Percentiles rank a stretch among this genome's conserved stretches.
Conservation (phyloP, 164 flowering plant genomes). For the Magnolia sinica region DNA sequence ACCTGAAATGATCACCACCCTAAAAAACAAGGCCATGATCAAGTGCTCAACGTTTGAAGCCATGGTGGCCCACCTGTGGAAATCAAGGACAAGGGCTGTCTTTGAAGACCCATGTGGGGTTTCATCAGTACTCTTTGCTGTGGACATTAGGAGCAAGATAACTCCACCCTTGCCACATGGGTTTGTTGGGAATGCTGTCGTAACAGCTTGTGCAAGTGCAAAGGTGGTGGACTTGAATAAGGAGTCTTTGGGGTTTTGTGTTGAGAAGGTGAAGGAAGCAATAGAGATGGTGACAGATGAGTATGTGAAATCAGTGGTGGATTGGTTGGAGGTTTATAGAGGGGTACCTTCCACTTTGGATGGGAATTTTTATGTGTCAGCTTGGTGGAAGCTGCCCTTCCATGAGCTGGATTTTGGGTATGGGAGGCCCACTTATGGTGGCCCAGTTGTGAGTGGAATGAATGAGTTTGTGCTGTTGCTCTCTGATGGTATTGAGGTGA, state of each 20-base stretch:
- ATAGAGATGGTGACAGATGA: conserved; percentile 36
- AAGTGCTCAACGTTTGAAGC: conserved; percentile 44
- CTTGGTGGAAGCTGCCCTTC: conserved; percentile 44
- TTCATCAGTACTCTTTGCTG: conserved; percentile 38
- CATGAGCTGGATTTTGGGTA: conserved; percentile 44
- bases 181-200: conserved; percentile 44
- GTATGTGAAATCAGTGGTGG: conserved; percentile 40
- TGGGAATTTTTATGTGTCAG: conserved; percentile 43
- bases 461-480: conserved; percentile 49
- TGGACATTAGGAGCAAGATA: conserved; percentile 35
- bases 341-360: conserved; percentile 36
- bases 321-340: conserved; percentile 45
- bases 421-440: conserved; percentile 38
- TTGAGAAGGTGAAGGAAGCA: conserved; percentile 33
- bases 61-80: conserved; percentile 42
- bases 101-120: conserved; percentile 22
- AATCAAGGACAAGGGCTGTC: conserved; percentile 34
- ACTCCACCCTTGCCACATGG: conserved; percentile 34
- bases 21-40: conserved; percentile 27
- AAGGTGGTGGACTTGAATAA: conserved; percentile 29
- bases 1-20: conserved; percentile 23
- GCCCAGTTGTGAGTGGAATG: conserved; percentile 36
- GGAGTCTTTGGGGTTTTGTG: conserved; percentile 31
- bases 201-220: conserved; percentile 43
- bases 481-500: conserved; percentile 20